A percentile compares a stretch with the other conserved stretches of the same genome.
These are phyloP conservation scores for Stemphylium vesicarium DNA, from an alignment of 2,329 filamentous ascomycete genomes.

Conservation along the genomic window DNA sequence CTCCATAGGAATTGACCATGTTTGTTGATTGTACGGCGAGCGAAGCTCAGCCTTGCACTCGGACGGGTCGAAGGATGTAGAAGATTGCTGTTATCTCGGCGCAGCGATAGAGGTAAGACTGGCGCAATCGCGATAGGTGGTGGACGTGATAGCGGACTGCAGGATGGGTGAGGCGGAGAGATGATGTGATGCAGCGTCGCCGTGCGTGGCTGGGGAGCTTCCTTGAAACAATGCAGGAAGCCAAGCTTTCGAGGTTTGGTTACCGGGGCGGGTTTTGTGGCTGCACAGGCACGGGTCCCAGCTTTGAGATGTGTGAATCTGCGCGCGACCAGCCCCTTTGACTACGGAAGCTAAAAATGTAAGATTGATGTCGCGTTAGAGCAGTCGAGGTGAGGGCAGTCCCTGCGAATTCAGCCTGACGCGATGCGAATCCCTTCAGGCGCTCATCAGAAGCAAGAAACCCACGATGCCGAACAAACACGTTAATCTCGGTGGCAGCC, in stretches of 20 bases:
- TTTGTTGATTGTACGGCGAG: constrained; percentile 23
- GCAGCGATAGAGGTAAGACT: constrained; percentile 1
- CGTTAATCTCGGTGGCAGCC: constrained; percentile 21
- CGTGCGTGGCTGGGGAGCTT: constrained; percentile 24
- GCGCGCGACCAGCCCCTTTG: constrained; percentile 10
- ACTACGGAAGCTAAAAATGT: neutral
- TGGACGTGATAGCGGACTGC: constrained; percentile 13
- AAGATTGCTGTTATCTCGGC: neutral
- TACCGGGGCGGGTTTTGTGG: constrained; percentile 19
- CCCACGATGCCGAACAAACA: constrained; percentile 17
- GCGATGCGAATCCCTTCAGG: constrained; percentile 2
- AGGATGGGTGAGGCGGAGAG: constrained; percentile 17
- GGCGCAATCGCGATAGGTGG: constrained; percentile 17
- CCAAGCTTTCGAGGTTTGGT: constrained; percentile 22
- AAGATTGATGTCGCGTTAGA: neutral
- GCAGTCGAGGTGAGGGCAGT: neutral
- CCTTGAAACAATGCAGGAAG: constrained; percentile 27
- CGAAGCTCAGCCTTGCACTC: constrained; percentile 35
- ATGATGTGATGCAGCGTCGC: constrained; percentile 28
- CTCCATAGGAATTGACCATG: constrained; percentile 45
- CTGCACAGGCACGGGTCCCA: constrained; percentile 8
- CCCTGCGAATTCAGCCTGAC: constrained; percentile 3
- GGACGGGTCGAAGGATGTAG: constrained; percentile 10
- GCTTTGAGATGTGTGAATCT: neutral
- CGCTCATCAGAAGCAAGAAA: constrained; percentile 16